phyloP scores from a whole-genome alignment of 495 filamentous ascomycete species.

The Chaetomium fimeti region DNA sequence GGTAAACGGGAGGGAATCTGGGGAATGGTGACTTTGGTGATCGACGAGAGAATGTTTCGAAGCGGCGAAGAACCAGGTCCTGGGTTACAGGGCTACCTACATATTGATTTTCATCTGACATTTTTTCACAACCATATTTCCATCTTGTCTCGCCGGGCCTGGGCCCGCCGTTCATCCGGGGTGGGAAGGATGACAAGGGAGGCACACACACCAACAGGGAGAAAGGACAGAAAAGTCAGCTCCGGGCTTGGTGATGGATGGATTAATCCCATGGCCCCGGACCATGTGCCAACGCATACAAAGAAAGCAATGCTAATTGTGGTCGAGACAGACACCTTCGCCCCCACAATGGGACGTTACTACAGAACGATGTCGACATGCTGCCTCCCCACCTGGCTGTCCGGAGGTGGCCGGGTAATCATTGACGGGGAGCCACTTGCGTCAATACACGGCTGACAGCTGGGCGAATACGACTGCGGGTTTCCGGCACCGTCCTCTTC shows the following conservation, averaged over 20 bases:
- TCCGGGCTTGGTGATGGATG: background rate
- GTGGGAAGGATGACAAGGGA: background rate
- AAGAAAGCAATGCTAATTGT: background rate
- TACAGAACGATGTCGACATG: background rate
- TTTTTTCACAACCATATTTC: background rate
- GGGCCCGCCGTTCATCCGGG: constrained; percentile 9
- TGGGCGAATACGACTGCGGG: background rate
- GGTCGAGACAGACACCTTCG: background rate
- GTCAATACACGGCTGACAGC: background rate
- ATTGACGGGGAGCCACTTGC: constrained; percentile 2
- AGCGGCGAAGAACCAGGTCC: background rate
- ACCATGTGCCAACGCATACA: constrained; percentile 11
- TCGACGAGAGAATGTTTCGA: background rate
- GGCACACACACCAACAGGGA: background rate
- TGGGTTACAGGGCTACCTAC: constrained; percentile 13
- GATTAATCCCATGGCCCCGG: constrained; percentile 3
- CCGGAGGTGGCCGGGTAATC: background rate
- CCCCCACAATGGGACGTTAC: background rate
- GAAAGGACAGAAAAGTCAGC: background rate
- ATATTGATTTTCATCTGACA: constrained; percentile 19
- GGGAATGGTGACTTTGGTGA: background rate
- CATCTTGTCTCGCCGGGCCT: background rate
- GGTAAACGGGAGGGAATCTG: background rate
- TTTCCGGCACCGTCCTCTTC: background rate
- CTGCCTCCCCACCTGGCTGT: background rate